Percentiles rank a stretch among this genome's conserved stretches.
phyloP scores from a whole-genome alignment of 2,329 filamentous ascomycete genomes.

The Ophiocordyceps australis region DNA sequence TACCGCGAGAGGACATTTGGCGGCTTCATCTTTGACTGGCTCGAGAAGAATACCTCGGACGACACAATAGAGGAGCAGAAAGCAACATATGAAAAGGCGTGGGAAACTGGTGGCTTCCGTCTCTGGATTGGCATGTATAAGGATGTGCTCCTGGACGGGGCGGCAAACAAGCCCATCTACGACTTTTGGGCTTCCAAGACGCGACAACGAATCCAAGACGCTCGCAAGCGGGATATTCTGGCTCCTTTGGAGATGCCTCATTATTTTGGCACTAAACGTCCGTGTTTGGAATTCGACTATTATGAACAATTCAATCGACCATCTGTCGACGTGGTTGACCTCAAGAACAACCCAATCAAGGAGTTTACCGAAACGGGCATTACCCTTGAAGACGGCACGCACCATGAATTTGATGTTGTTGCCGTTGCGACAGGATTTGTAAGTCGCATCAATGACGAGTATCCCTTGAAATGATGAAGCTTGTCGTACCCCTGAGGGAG shows the following conservation, averaged over 20 bases:
- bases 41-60: constrained; percentile 35
- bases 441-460: constrained; percentile 5
- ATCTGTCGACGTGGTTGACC: constrained; percentile 22
- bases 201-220: constrained; percentile 28
- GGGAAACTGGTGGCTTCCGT: constrained; percentile 32
- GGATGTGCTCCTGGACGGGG: constrained; percentile 24
- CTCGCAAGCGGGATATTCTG: constrained; percentile 27
- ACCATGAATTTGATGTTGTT: constrained; percentile 23
- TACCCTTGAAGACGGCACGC: constrained; percentile 17
- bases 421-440: constrained; percentile 27
- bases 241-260: constrained; percentile 33
- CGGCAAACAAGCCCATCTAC: constrained; percentile 34
- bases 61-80: constrained; percentile 29
- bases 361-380: constrained; percentile 22
- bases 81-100: constrained; percentile 27
- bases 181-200: constrained; percentile 36
- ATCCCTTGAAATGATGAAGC: neutral
- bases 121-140: constrained; percentile 36
- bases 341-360: constrained; percentile 19
- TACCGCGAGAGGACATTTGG: constrained; percentile 32
- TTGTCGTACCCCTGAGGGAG: neutral
- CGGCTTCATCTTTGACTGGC: constrained; percentile 39
- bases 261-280: constrained; percentile 33
- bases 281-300: constrained; percentile 22
- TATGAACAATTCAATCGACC: constrained; percentile 27